Percentiles rank a stretch among this genome's conserved stretches.
phyloP scores from a whole-genome alignment of 2,329 filamentous ascomycete genomes.

The Botrytis cinerea region DNA sequence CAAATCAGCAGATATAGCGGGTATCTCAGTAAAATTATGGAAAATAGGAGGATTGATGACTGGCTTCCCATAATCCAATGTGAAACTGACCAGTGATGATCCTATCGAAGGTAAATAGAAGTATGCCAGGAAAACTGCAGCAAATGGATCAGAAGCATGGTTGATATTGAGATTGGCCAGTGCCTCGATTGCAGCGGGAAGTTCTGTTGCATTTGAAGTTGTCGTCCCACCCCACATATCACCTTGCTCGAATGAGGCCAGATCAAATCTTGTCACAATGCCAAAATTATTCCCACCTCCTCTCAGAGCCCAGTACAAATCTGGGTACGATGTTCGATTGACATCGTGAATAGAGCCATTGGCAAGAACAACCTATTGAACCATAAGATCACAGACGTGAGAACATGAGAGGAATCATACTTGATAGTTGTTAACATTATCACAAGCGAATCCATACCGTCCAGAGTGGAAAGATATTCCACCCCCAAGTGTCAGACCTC shows the following conservation, averaged over 20 bases:
- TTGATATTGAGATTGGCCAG: constrained; percentile 16
- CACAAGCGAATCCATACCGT: constrained; percentile 28
- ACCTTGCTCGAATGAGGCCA: constrained; percentile 43
- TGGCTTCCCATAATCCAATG: constrained; percentile 18
- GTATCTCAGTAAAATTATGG: constrained; percentile 28
- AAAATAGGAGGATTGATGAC: constrained; percentile 27
- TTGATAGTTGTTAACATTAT: constrained; percentile 32
- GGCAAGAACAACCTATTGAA: constrained; percentile 44
- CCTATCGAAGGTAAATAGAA: neutral
- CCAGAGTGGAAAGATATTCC: constrained; percentile 33
- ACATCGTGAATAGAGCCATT: constrained; percentile 51
- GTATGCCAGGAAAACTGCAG: constrained; percentile 7
- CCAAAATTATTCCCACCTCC: constrained; percentile 47
- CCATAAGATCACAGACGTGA: neutral
- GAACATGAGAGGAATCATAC: neutral
- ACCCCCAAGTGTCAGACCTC: constrained; percentile 33
- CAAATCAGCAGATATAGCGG: constrained; percentile 10
- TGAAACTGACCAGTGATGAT: neutral
- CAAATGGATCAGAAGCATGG: constrained; percentile 15
- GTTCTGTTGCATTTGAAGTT: neutral
- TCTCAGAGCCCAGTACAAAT: constrained; percentile 56
- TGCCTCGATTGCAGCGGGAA: neutral
- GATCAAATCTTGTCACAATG: constrained; percentile 51
- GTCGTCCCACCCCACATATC: constrained; percentile 28
- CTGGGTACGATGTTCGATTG: constrained; percentile 44